Percentiles rank a stretch among this genome's conserved stretches.
These are phyloP conservation scores for Anthracocystis setariae DNA, from an alignment of 1,284 basidiomycete genomes.

Conservation along the genomic window DNA sequence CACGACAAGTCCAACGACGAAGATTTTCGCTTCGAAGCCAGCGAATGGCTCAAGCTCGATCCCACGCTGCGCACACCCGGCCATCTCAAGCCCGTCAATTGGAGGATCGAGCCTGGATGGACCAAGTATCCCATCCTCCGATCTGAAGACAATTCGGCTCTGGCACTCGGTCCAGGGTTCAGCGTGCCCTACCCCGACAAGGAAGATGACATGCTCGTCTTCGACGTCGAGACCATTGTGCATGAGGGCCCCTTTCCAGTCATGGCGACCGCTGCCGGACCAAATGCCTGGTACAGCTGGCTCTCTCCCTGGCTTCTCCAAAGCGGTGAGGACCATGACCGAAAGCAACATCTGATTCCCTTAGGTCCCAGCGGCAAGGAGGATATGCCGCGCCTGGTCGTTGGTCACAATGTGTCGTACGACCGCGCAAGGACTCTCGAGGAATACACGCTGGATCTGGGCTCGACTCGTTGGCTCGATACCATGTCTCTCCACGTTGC, in stretches of 20 bases:
- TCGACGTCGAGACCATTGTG: conserved; percentile 95
- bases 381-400: conserved; percentile 73
- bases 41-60: conserved; percentile 61
- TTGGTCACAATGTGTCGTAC: conserved; percentile 96
- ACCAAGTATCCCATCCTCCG: conserved; percentile 78
- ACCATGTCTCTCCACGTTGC: conserved; percentile 96
- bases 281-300: conserved; percentile 93
- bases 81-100: conserved; percentile 73
- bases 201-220: conserved; percentile 80
- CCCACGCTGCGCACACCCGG: conserved; percentile 37
- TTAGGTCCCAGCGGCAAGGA: conserved; percentile 69
- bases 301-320: conserved; percentile 90
- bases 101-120: conserved; percentile 86
- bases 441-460: conserved; percentile 81
- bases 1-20: conserved; percentile 8
- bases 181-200: conserved; percentile 67
- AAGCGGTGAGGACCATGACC: conserved; percentile 70
- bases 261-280: conserved; percentile 87
- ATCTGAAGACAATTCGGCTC: conserved; percentile 40
- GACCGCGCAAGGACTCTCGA: conserved; percentile 85
- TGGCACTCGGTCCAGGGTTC: conserved; percentile 54
- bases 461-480: conserved; percentile 85
- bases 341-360: conserved; percentile 80
- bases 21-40: conserved; percentile 36
- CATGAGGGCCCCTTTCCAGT: conserved; percentile 82